These are phyloP conservation scores for Calamus simplicifolius DNA, from an alignment of 176 grass and related monocot species.

Conservation along the genomic window DNA sequence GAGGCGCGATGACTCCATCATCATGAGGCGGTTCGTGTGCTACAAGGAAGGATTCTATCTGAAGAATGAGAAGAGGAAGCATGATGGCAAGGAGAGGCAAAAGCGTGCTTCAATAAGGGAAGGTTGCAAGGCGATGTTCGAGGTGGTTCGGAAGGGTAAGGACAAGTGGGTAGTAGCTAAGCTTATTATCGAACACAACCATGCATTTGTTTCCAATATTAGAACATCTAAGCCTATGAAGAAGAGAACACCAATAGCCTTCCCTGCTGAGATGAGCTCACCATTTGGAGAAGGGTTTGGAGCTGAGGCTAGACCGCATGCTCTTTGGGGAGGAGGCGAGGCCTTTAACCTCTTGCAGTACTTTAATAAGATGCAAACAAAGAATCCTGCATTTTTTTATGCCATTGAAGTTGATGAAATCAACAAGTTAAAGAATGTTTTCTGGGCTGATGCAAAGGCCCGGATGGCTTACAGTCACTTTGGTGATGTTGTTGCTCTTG, in stretches of 20 bases:
- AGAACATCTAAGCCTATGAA: constrained; percentile 51
- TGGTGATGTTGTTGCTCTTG: constrained; percentile 70
- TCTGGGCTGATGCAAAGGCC: constrained; percentile 75
- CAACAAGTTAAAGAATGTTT: constrained; percentile 58
- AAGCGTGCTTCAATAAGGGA: constrained; percentile 74
- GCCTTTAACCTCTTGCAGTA: constrained; percentile 56
- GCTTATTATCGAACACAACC: constrained; percentile 80
- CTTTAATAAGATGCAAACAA: constrained; percentile 59
- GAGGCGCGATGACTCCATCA: constrained; percentile 60
- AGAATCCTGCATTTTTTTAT: constrained; percentile 63
- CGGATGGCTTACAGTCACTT: constrained; percentile 55
- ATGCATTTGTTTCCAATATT: constrained; percentile 47
- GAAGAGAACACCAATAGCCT: constrained; percentile 17
- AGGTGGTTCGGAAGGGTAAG: constrained; percentile 54
- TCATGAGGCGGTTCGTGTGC: constrained; percentile 97
- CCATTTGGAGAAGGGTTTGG: constrained; percentile 15
- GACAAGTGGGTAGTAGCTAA: constrained; percentile 83
- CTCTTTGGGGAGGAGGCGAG: constrained; percentile 54
- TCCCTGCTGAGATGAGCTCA: constrained; percentile 10
- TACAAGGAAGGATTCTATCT: constrained; percentile 64
- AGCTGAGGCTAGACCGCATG: constrained; percentile 32
- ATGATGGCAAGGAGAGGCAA: constrained; percentile 50
- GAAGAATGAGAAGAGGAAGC: constrained; percentile 31
- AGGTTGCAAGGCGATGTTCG: constrained; percentile 99
- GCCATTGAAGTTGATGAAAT: constrained; percentile 73